Percentiles rank a stretch among this genome's conserved stretches.
These are phyloP conservation scores for Leishmania braziliensis DNA, from an alignment of 208 protist species.

Conservation along the genomic window DNA sequence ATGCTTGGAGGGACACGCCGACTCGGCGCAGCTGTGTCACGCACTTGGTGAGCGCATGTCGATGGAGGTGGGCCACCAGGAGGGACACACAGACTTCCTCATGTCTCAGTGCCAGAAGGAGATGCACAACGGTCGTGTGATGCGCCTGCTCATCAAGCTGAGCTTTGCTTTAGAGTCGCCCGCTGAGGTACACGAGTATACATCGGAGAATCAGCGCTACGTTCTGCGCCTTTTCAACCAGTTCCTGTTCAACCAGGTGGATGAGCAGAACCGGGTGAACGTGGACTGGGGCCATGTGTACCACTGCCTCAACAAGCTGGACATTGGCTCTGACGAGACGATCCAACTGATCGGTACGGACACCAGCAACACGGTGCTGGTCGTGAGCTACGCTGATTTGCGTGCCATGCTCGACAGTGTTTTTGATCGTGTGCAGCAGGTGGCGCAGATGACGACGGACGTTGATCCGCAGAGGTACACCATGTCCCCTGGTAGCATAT, in stretches of 20 bases:
- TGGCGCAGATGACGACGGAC: constrained; percentile 39
- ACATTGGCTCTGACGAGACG: constrained; percentile 93
- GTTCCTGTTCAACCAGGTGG: constrained; percentile 96
- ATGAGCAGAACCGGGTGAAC: constrained; percentile 89
- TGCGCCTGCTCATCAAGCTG: constrained; percentile 94
- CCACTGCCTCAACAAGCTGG: constrained; percentile 97
- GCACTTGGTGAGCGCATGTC: constrained; percentile 85
- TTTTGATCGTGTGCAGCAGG: constrained; percentile 87
- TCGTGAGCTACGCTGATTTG: constrained; percentile 95
- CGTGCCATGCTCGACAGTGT: constrained; percentile 82
- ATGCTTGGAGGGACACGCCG: constrained; percentile 65
- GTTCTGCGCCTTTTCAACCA: constrained; percentile 95
- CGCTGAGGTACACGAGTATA: constrained; percentile 86
- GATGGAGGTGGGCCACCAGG: constrained; percentile 86
- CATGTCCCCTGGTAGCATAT: constrained; percentile 36
- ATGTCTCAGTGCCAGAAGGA: constrained; percentile 93
- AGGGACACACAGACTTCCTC: constrained; percentile 90
- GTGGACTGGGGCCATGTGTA: constrained; percentile 95
- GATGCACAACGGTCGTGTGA: constrained; percentile 96
- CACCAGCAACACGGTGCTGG: constrained; percentile 86
- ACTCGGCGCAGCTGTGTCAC: constrained; percentile 72
- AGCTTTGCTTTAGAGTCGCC: constrained; percentile 91
- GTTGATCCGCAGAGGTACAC: constrained; percentile 31
- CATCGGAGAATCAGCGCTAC: constrained; percentile 63
- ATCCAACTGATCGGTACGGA: constrained; percentile 94